Evolutionary conservation across 345 rosid species (phyloP).

Genomic region (Atalantia buxifolia): DNA sequence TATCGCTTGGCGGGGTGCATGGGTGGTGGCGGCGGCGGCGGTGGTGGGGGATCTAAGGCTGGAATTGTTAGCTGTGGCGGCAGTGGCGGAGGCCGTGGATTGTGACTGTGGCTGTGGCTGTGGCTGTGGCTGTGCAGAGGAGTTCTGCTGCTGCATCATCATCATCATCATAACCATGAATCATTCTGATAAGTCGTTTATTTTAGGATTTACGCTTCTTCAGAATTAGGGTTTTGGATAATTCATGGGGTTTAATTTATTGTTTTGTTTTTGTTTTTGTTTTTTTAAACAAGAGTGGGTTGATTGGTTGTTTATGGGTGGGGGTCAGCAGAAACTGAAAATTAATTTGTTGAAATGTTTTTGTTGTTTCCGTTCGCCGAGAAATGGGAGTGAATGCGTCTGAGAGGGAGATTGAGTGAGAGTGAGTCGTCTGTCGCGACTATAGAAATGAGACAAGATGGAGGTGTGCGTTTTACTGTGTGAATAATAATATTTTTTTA

Average conservation of each 20-base stretch:
- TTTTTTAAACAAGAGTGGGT: background rate
- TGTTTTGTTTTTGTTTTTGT: background rate
- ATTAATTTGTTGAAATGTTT: background rate
- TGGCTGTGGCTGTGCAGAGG: slow-evolving; percentile 29
- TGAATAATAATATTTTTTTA: too few relatives aligned
- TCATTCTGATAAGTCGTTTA: slow-evolving; percentile 34
- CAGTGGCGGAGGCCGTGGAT: slow-evolving; percentile 10
- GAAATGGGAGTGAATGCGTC: background rate
- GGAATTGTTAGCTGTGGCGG: slow-evolving; percentile 18
- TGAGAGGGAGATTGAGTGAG: too few relatives aligned
- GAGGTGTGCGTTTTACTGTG: background rate
- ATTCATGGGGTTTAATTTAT: background rate
- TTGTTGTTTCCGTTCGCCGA: background rate
- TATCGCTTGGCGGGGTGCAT: slow-evolving; percentile 18
- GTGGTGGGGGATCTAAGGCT: slow-evolving; percentile 35
- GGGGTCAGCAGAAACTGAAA: background rate
- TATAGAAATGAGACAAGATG: background rate
- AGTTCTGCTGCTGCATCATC: slow-evolving; percentile 41
- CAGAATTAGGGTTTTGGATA: background rate
- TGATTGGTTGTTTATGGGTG: too few relatives aligned
- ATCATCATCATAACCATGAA: slow-evolving; percentile 45
- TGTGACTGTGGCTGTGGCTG: slow-evolving; percentile 15
- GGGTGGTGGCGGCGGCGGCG: slow-evolving; percentile 18
- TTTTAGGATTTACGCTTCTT: slow-evolving; percentile 2
- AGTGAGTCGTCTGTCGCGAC: background rate